Percentiles rank a stretch among this genome's conserved stretches.
Conservation (phyloP, 2,329 filamentous ascomycete species). For the Furcasterigmium furcatum region DNA sequence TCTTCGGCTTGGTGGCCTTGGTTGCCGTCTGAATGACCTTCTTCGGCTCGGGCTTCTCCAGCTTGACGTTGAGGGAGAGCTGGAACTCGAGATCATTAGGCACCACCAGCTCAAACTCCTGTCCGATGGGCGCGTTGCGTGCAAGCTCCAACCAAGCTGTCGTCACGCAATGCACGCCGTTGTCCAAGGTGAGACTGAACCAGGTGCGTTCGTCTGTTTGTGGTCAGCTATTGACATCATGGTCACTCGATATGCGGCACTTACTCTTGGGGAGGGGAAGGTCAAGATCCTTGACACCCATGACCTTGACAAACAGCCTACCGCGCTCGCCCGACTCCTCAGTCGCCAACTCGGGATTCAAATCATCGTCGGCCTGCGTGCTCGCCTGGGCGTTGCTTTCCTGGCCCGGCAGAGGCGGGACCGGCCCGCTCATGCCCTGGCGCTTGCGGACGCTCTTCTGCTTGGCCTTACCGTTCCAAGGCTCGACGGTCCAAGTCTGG, state of each 20-base stretch:
- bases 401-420: constrained; percentile 83
- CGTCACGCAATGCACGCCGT: constrained; percentile 95
- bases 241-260: constrained; percentile 28
- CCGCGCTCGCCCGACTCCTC: constrained; percentile 86
- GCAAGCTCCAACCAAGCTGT: constrained; percentile 93
- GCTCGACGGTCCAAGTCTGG: constrained; percentile 94
- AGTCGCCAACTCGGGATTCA: constrained; percentile 49
- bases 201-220: constrained; percentile 76
- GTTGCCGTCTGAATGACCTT: constrained; percentile 46
- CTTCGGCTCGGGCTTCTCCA: constrained; percentile 72
- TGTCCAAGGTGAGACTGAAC: constrained; percentile 97
- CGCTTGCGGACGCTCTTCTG: constrained; percentile 61
- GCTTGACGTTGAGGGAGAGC: constrained; percentile 91
- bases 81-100: constrained; percentile 99
- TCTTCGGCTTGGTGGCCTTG: constrained; percentile 68
- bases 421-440: constrained; percentile 55
- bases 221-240: constrained; percentile 21
- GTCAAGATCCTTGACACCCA: constrained; percentile 94
- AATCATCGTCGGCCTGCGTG: constrained; percentile 67
- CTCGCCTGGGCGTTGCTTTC: constrained; percentile 72
- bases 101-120: constrained; percentile 97
- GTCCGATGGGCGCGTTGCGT: constrained; percentile 88
- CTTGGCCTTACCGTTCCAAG: constrained; percentile 83
- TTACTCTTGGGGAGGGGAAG: constrained; percentile 86
- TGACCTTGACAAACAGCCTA: constrained; percentile 95